Conservation (phyloP, 768 basidiomycete genomes). For the Amyloporia xantha region DNA sequence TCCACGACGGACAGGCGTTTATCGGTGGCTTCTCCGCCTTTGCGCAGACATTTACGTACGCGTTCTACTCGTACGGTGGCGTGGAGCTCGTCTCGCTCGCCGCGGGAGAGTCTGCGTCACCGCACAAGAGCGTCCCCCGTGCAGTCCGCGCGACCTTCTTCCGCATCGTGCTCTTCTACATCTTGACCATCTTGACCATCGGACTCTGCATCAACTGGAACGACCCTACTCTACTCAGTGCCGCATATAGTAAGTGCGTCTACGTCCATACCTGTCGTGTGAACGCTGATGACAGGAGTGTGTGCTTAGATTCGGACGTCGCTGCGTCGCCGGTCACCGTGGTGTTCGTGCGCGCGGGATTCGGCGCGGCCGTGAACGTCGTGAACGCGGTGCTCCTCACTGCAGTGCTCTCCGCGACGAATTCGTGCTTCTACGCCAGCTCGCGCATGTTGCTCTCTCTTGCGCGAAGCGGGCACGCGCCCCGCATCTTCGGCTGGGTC, state of each 20-base stretch:
- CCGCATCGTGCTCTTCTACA: constrained; percentile 58
- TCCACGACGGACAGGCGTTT: constrained; percentile 43
- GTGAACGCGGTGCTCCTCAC: constrained; percentile 65
- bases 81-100: constrained; percentile 68
- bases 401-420: constrained; percentile 57
- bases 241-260: constrained; percentile 24
- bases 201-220: constrained; percentile 58
- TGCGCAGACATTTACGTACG: constrained; percentile 56
- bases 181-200: constrained; percentile 58
- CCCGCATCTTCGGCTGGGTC: constrained; percentile 56
- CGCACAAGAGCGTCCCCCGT: constrained; percentile 53
- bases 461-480: constrained; percentile 61
- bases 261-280: not conserved
- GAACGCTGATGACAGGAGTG: not conserved
- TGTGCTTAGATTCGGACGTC: constrained; percentile 37
- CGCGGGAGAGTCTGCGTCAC: constrained; percentile 62
- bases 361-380: constrained; percentile 54
- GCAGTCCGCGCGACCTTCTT: constrained; percentile 56
- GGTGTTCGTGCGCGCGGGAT: constrained; percentile 55
- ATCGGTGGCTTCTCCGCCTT: constrained; percentile 47
- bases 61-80: constrained; percentile 65
- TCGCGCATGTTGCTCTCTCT: constrained; percentile 55
- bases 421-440: constrained; percentile 60
- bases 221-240: constrained; percentile 44
- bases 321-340: constrained; percentile 58